Conservation (phyloP, 768 basidiomycete species). For the Lyophyllum semitale region DNA sequence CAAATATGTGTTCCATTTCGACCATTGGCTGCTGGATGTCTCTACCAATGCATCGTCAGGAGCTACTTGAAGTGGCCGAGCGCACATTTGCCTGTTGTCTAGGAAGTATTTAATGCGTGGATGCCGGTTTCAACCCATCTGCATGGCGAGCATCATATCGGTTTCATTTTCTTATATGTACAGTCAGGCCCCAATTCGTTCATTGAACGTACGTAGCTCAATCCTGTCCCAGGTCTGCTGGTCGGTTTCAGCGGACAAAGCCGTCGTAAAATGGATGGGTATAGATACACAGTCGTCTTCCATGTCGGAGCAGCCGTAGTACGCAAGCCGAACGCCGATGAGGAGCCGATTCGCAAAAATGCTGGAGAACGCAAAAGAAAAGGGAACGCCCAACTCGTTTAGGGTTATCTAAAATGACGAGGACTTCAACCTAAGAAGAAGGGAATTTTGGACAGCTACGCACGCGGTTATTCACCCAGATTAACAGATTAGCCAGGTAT, state of each 20-base stretch:
- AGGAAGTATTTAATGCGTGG: no score
- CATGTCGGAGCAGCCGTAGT: neutral
- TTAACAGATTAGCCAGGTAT: slow-evolving; percentile 25
- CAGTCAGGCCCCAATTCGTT: neutral
- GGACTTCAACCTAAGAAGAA: neutral
- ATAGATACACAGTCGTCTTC: neutral
- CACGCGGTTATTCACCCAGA: slow-evolving; percentile 28
- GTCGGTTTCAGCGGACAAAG: neutral
- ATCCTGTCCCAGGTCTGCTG: neutral
- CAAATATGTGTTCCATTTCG: no score
- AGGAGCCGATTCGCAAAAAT: slow-evolving; percentile 32
- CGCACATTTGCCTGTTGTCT: no score
- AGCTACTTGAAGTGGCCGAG: no score
- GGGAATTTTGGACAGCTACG: neutral
- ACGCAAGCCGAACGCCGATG: slow-evolving; percentile 24
- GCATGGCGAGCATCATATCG: no score
- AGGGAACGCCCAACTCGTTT: slow-evolving; percentile 29
- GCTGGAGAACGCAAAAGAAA: slow-evolving; percentile 27
- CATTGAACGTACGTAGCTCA: slow-evolving; percentile 1
- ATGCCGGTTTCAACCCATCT: no score
- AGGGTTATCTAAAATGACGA: slow-evolving; percentile 19
- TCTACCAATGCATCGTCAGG: no score
- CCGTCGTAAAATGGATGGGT: neutral
- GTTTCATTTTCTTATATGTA: no score
- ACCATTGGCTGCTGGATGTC: no score